These are phyloP conservation scores for Capsicum chinense DNA, from an alignment of 257 asterid species.

Conservation along the genomic window DNA sequence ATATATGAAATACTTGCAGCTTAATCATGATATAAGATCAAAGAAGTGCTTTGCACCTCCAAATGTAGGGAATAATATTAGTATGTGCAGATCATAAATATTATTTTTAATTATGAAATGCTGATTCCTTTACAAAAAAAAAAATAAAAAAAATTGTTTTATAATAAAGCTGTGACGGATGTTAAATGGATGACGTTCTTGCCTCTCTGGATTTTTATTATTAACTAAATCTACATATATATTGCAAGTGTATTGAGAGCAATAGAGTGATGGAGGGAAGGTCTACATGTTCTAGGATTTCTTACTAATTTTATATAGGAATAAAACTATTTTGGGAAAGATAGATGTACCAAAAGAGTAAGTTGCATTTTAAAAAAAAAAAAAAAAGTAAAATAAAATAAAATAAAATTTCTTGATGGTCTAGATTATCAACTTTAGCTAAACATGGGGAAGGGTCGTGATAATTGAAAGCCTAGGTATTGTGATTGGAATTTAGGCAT, in stretches of 20 bases:
- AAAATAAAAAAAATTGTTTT: neutral
- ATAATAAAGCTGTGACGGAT: neutral
- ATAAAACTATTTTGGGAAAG: neutral
- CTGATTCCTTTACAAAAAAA: neutral
- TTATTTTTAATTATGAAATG: neutral
- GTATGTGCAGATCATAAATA: neutral
- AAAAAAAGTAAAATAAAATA: no score
- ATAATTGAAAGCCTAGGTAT: no score
- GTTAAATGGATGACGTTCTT: constrained; percentile 16
- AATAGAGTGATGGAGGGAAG: constrained; percentile 25
- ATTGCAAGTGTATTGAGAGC: neutral
- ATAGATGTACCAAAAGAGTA: neutral
- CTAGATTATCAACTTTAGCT: no score
- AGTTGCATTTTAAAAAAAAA: neutral
- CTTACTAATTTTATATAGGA: neutral
- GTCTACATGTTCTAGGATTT: constrained; percentile 25
- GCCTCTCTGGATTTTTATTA: neutral
- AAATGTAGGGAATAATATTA: neutral
- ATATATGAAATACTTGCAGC: neutral
- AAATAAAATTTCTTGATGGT: neutral
- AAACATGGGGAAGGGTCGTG: no score
- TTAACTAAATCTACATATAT: neutral
- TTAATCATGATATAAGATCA: neutral
- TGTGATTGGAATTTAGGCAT: no score
- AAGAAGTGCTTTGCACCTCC: constrained; percentile 27